phyloP scores from a whole-genome alignment of 768 basidiomycete genomes.

The Trametes punicea region DNA sequence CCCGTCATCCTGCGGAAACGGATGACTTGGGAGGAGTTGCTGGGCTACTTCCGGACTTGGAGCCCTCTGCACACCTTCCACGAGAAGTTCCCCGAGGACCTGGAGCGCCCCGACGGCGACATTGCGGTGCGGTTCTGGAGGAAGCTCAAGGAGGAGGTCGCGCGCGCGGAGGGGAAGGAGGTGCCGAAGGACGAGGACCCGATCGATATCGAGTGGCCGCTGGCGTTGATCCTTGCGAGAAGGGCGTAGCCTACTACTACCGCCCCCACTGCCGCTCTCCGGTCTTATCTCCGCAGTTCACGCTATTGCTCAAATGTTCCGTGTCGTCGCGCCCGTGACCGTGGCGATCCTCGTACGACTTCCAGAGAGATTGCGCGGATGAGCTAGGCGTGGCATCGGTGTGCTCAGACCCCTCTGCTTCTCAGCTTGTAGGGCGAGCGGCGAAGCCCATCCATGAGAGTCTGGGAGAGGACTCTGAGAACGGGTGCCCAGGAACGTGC shows the following conservation, averaged over 20 bases:
- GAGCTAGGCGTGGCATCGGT: too few relatives aligned
- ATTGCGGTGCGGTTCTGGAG: constrained; percentile 65
- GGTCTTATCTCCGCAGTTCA: too few relatives aligned
- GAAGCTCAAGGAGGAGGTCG: constrained; percentile 40
- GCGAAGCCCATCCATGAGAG: background rate
- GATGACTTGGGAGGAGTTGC: constrained; percentile 64
- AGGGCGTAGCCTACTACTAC: constrained; percentile 5
- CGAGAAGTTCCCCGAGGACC: constrained; percentile 58
- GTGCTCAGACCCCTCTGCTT: too few relatives aligned
- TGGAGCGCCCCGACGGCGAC: constrained; percentile 48
- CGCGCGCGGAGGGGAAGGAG: constrained; percentile 19
- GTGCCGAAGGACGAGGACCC: constrained; percentile 28
- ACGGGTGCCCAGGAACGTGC: background rate
- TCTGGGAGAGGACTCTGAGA: background rate
- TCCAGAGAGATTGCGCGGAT: too few relatives aligned
- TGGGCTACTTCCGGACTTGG: constrained; percentile 68
- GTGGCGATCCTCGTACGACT: too few relatives aligned
- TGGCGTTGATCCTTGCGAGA: constrained; percentile 30
- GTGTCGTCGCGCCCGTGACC: too few relatives aligned
- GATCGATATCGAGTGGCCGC: constrained; percentile 41
- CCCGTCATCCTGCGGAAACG: constrained; percentile 55
- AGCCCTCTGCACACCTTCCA: constrained; percentile 68
- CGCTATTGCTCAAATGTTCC: too few relatives aligned
- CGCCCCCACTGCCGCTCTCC: too few relatives aligned
- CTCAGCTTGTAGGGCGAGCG: too few relatives aligned